Base-by-base conservation (phyloP, 768 basidiomycete species). In the Kwoniella europaea region DNA sequence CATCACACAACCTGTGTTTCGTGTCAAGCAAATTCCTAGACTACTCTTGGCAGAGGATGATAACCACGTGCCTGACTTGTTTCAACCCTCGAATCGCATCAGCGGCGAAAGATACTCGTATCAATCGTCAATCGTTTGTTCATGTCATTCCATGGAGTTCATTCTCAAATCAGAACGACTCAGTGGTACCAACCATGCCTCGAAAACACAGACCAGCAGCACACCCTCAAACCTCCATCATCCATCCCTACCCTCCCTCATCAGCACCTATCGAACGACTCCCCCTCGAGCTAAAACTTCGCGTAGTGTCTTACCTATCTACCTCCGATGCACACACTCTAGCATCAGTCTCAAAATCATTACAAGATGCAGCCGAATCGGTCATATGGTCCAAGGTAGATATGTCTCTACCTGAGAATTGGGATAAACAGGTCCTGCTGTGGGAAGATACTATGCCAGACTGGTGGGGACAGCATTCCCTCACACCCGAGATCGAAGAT, bases 231-330 rank as follows among this genome's bases (percentile, higher is more conserved):
- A 27, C 22, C 7, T 24, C 20, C 3, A 42, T 16, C 1, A 29
- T 6, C 15, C n/a, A 53, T 7, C 27, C 16, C 0, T 56, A 68
- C 27, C 41, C 50, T 42, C 10, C 60, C 29, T 20, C 22, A 18
- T 15, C 15, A 18, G 52, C 68, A 29, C 62, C 68, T 16, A 43
- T 69, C 58, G 68, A 69, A 43, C 54, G 16, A 13, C 68, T 69
- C 29, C 68, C 68, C 3, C 43, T 63, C 22, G 68, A 69, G 61
- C 60, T 62, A 5, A 63, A 69, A 52, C 42, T 69, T 13, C 60
- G 60, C 20, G 56, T 69, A 53, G 60, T 63, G 1, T 63, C 42
- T n/a, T 15, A 63, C 42, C 53, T 69, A 9, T 29, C 61, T 3
- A 0, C 5, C 4, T 27, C 41, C 18, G 61, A 57, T 29, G 41